Percentiles rank a stretch among this genome's conserved stretches.
Evolutionary conservation across 306 rosid genomes (phyloP).

Genomic region (Fragaria vesca): DNA sequence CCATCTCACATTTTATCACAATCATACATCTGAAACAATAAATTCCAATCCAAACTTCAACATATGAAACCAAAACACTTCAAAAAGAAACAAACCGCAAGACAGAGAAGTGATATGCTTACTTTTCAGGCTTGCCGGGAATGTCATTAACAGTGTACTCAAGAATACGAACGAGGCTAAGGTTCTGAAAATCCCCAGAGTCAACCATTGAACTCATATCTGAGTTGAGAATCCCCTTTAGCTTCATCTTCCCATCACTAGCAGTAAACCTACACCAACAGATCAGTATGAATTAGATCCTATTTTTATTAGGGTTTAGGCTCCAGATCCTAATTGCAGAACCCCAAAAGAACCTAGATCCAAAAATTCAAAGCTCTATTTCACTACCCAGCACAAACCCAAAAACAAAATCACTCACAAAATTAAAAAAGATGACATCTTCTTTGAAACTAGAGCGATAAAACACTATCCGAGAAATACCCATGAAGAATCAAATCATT

Average conservation of each 20-base stretch:
- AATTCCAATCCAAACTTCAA: not conserved
- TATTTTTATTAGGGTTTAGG: not conserved
- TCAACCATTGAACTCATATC: slow-evolving; percentile 41
- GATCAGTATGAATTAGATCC: not conserved
- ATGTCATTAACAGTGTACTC: slow-evolving; percentile 77
- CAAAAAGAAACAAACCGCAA: not conserved
- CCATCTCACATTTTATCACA: slow-evolving; percentile 66
- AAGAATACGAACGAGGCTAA: slow-evolving; percentile 71
- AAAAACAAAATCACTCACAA: not conserved
- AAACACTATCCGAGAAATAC: not conserved
- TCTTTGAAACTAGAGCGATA: not conserved
- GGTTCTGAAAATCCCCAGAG: slow-evolving; percentile 75
- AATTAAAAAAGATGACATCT: not conserved
- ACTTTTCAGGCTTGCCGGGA: slow-evolving; percentile 72
- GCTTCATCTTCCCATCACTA: slow-evolving; percentile 69
- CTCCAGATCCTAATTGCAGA: not conserved
- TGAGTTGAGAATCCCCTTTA: slow-evolving; percentile 61
- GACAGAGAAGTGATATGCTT: slow-evolving; percentile 14
- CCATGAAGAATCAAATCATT: not conserved
- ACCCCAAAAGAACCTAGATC: not conserved
- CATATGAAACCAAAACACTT: not conserved
- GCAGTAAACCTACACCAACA: slow-evolving; percentile 62
- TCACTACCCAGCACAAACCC: not conserved
- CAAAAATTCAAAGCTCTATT: not conserved
- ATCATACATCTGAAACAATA: slow-evolving; percentile 53